Evolutionary conservation across 495 filamentous ascomycete species (phyloP), one percentile per base, ranked within the genome.

Genomic region (Oidiodendron maius): DNA sequence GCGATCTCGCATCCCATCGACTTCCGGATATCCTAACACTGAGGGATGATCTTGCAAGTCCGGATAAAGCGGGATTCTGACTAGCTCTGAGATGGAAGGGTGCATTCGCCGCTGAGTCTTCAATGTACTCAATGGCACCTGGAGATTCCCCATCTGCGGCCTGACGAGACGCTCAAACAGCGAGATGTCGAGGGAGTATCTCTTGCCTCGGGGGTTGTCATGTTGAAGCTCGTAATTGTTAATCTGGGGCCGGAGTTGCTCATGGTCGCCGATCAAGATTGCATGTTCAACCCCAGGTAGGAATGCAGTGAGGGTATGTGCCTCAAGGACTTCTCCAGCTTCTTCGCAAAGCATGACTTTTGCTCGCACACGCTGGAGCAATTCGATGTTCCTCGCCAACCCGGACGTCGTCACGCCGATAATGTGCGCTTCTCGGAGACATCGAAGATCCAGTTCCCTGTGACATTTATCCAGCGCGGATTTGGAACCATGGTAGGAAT

Each of bases 271-370:
- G 49, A 93, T 90, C 13, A 83, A 71, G 49, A 91, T 87, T 23
- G 70, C 64, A 52, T 91, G 87, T 56, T 91, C 78, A 3, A 89
- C 62, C 0, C 74, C 77, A 1, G 85, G 86, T 22, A 91, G 58
- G 0, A 94, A 57, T 1, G 84, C 77, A 0, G 83, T 78, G 6
- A 91, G 65, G 0, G 81, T 64, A 59, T 91, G 85, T 0, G 81
- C 71, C 55, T 91, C 86, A 21, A 90, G 63, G 0, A 91, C 83
- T 52, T 91, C 85, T 1, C 77, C 86, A 2, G 87, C 87, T 57
- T 93, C 87, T 64, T 91, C 87, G 52, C 79, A 83, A 3, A 91
- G 35, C 43, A 94, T 52, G 1, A 89, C 81, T 58, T 91, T 91
- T 24, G 73, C 69, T 20, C 64, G 57, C 3, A 91, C 46, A 13